These are phyloP conservation scores for Myxozyma neotropica DNA, from an alignment of 805 yeast genomes.

Conservation along the genomic window DNA sequence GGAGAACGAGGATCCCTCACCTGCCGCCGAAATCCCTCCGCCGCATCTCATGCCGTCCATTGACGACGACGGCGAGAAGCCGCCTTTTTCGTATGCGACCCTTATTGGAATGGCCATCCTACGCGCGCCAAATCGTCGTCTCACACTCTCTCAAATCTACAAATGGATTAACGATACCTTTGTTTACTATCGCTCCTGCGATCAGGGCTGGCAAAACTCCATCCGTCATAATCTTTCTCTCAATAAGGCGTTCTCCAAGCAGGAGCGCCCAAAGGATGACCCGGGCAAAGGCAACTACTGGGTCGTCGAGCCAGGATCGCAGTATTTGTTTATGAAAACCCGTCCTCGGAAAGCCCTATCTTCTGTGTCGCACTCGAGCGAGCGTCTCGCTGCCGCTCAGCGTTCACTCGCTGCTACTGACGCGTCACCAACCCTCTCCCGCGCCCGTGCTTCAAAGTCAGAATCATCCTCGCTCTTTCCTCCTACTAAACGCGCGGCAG, in stretches of 20 bases:
- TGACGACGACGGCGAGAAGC: constrained; percentile 66
- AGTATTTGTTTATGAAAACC: constrained; percentile 71
- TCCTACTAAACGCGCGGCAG: background rate
- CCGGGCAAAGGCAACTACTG: constrained; percentile 80
- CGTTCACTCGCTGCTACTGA: background rate
- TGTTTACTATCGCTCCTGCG: constrained; percentile 76
- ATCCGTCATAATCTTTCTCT: constrained; percentile 91
- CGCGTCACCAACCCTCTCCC: constrained; percentile 7
- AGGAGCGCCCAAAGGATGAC: constrained; percentile 74
- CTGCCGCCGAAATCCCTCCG: constrained; percentile 40
- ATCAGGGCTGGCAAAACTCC: constrained; percentile 97
- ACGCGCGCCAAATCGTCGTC: constrained; percentile 69
- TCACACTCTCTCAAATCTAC: constrained; percentile 83
- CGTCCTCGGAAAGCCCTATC: constrained; percentile 24
- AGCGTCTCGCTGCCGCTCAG: background rate
- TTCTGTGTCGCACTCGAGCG: background rate
- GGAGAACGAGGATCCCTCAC: constrained; percentile 6
- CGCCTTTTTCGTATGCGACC: constrained; percentile 93
- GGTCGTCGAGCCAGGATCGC: constrained; percentile 84
- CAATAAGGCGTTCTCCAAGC: constrained; percentile 89
- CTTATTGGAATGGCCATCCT: constrained; percentile 91
- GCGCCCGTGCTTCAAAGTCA: constrained; percentile 6
- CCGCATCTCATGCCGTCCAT: constrained; percentile 50
- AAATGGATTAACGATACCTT: constrained; percentile 89
- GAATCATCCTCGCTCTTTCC: constrained; percentile 2